Evolutionary conservation across 345 rosid species (phyloP).

Genomic region (Kandelia obovata): DNA sequence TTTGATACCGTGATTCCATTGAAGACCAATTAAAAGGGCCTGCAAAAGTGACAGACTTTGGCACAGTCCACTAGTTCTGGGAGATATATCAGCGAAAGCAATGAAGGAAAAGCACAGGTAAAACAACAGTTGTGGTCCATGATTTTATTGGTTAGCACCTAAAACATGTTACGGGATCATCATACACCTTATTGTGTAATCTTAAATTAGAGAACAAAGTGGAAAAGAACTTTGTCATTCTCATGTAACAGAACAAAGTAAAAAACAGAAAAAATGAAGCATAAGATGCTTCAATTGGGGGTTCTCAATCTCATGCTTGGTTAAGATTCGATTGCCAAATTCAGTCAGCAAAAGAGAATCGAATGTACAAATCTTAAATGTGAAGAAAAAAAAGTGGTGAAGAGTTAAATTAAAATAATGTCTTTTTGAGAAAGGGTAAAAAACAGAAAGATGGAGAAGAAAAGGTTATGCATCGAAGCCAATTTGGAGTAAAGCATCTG

Average conservation of each 20-base stretch:
- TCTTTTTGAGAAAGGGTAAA: neutral
- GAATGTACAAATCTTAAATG: constrained; percentile 10
- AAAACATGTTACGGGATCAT: neutral
- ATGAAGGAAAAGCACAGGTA: neutral
- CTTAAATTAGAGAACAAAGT: constrained; percentile 8
- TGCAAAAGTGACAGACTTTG: no score
- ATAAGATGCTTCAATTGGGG: constrained; percentile 44
- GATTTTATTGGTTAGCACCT: neutral
- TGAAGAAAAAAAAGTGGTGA: constrained; percentile 10
- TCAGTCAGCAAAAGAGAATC: constrained; percentile 31
- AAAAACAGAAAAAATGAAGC: constrained; percentile 26
- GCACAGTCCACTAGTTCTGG: no score
- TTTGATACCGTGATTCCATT: constrained; percentile 17
- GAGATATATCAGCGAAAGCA: no score
- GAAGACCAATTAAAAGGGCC: no score
- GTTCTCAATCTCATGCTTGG: constrained; percentile 22
- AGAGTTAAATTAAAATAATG: constrained; percentile 13
- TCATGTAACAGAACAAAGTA: constrained; percentile 18
- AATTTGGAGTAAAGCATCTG: neutral
- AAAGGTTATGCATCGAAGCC: neutral
- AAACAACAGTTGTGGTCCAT: neutral
- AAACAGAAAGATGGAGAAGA: no score
- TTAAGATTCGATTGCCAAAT: constrained; percentile 35
- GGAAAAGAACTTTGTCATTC: constrained; percentile 7
- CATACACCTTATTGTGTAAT: neutral